A percentile compares a stretch with the other conserved stretches of the same genome.
Evolutionary conservation across 345 rosid species (phyloP).

Genomic region (Eucalyptus regnans): DNA sequence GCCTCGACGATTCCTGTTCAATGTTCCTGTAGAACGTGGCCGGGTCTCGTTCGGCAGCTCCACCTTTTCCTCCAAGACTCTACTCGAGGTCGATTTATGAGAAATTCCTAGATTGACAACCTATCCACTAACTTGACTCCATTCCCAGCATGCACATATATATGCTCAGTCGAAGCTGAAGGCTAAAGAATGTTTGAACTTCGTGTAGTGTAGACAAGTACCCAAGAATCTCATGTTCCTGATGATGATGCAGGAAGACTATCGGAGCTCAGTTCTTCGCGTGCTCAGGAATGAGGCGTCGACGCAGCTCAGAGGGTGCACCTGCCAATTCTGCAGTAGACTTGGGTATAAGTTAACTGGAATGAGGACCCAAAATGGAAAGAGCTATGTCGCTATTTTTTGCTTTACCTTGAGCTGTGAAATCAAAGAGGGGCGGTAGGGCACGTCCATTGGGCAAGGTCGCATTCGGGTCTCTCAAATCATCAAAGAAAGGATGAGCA

Average conservation of each 20-base stretch:
- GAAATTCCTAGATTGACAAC: not conserved
- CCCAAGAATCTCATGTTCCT: not conserved
- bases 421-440: slow-evolving; percentile 83
- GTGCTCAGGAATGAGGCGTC: slow-evolving; percentile 72
- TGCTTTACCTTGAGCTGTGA: slow-evolving; percentile 77
- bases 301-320: slow-evolving; percentile 59
- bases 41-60: not conserved
- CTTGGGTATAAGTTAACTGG: not conserved
- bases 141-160: not conserved
- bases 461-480: slow-evolving; percentile 62
- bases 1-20: not conserved
- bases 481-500: slow-evolving; percentile 93
- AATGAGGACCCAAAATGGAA: not conserved
- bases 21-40: not conserved
- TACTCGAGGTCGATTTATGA: not conserved
- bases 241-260: not conserved
- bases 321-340: slow-evolving; percentile 71
- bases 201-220: not conserved
- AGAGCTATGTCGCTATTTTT: not conserved
- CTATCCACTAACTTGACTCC: not conserved
- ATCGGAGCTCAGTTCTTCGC: slow-evolving; percentile 16
- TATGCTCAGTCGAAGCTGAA: not conserved
- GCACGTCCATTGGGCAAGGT: slow-evolving; percentile 82
- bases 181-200: not conserved
- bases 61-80: not conserved